Evolutionary conservation across 2,329 filamentous ascomycete species (phyloP).

Genomic region (Coniochaeta pulveracea): DNA sequence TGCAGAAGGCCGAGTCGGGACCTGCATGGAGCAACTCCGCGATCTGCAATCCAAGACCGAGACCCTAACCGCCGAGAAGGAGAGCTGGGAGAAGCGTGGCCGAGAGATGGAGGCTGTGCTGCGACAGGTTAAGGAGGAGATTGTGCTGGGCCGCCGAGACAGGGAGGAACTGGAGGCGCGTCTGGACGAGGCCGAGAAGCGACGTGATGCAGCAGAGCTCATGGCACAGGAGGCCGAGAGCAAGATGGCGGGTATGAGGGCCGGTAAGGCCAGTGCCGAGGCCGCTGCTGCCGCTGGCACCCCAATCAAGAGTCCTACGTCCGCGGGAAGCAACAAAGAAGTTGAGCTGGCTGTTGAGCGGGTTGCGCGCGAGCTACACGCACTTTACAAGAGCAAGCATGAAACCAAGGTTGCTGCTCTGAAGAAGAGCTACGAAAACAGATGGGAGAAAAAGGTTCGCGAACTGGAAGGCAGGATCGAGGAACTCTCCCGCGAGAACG

Average conservation of each 20-base stretch:
- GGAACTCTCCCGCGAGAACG: slow-evolving; percentile 61
- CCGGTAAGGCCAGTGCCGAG: slow-evolving; percentile 39
- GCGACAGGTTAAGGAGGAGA: slow-evolving; percentile 69
- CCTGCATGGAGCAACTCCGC: slow-evolving; percentile 71
- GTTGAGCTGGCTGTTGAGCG: slow-evolving; percentile 81
- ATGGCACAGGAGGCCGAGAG: slow-evolving; percentile 67
- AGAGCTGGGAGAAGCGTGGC: slow-evolving; percentile 73
- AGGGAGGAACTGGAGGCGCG: slow-evolving; percentile 67
- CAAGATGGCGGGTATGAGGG: slow-evolving; percentile 63
- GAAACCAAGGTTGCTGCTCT: slow-evolving; percentile 90
- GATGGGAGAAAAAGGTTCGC: slow-evolving; percentile 79
- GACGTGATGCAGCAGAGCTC: slow-evolving; percentile 61
- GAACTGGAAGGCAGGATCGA: slow-evolving; percentile 66
- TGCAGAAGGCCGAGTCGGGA: slow-evolving; percentile 83
- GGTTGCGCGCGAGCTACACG: slow-evolving; percentile 86
- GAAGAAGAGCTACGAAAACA: slow-evolving; percentile 72
- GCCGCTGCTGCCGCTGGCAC: slow-evolving; percentile 9
- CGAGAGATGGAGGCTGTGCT: slow-evolving; percentile 78
- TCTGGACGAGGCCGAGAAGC: slow-evolving; percentile 66
- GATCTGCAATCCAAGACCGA: slow-evolving; percentile 65
- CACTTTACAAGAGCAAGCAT: slow-evolving; percentile 93
- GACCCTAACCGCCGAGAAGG: slow-evolving; percentile 61
- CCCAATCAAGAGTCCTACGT: slow-evolving; percentile 18
- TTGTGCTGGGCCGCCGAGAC: slow-evolving; percentile 67
- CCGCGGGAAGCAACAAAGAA: slow-evolving; percentile 32